Evolutionary conservation across 148 eudicot species (phyloP), one percentile per base, ranked within the genome.

Genomic region (Euryodendron excelsum): DNA sequence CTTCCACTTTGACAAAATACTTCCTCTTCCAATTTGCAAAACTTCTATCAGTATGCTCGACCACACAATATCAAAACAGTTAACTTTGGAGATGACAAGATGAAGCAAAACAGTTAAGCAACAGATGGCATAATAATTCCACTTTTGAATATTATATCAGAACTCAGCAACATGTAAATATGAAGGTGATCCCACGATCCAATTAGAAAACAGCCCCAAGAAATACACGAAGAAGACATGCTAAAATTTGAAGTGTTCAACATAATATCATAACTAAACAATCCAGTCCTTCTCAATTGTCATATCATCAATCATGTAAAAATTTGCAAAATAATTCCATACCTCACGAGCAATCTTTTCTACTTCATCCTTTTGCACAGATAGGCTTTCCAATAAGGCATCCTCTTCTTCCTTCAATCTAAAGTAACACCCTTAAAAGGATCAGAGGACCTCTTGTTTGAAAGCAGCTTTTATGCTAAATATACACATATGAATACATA

Each of bases 381-480:
- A 36, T 56, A 86, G 41, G 76, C 77, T 72, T 37, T 86, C 88
- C 12, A 62, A 48, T 81, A 96, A 78, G 63, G 80, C 77, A 58
- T 85, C 84, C 80, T 87, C 97, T 53, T 89, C 90, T 25, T 90
- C 84, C 78, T 85, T 89, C 84, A 88, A 78, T 77, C 99, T 96
- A 87, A 72, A 78, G 75, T 56, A 84, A 79, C 67, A 77, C 37
- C 64, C 25, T 34, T 30, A 77, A 33, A 47, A 73, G 17, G 59
- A 72, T 79, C 72, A 77, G 61, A 56, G 60, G 36, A 70, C 64
- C 36, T 50, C 27, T 11, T 50, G 20, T n/a, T 30, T 37, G 39
- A 78, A 55, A 31, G 61, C 17, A 66, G n/a, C n/a, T 11, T 28
- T 64, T 31, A 63, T 18, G 36, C 44, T 15, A 77, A 33, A 78